Percentiles rank a stretch among this genome's conserved stretches.
Evolutionary conservation across 1,139 yeast species (phyloP).

Genomic region (Candida sanyaensis): DNA sequence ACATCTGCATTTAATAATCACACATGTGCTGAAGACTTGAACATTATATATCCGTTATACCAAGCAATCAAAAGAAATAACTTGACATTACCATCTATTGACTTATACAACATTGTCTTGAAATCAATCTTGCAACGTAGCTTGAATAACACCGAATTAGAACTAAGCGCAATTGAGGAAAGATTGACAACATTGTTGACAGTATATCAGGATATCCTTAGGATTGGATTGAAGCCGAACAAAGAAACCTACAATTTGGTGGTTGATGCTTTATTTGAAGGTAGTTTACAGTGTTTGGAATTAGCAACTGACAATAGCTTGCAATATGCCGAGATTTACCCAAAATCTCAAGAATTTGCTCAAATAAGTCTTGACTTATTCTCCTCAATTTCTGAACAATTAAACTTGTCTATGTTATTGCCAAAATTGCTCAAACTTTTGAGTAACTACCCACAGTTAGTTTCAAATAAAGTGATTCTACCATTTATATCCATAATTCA

Average conservation of each 20-base stretch:
- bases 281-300: constrained; percentile 35
- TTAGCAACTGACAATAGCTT: constrained; percentile 15
- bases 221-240: constrained; percentile 53
- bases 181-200: constrained; percentile 60
- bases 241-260: constrained; percentile 54
- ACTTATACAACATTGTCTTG: constrained; percentile 39
- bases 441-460: constrained; percentile 29
- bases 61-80: constrained; percentile 44
- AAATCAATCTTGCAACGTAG: constrained; percentile 33
- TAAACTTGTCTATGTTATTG: constrained; percentile 27
- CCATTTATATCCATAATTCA: constrained; percentile 8
- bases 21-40: constrained; percentile 23
- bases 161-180: constrained; percentile 32
- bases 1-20: constrained; percentile 17
- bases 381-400: constrained; percentile 39
- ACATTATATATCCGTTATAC: constrained; percentile 43
- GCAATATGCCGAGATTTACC: constrained; percentile 27
- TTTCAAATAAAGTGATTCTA: constrained; percentile 23
- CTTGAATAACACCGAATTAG: constrained; percentile 22
- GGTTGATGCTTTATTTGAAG: constrained; percentile 50
- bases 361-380: constrained; percentile 65
- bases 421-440: constrained; percentile 30
- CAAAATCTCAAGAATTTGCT: constrained; percentile 61
- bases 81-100: constrained; percentile 31
- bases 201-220: constrained; percentile 65